Evolutionary conservation across 768 basidiomycete species (phyloP).

Genomic region (Podaxis carcinomalis): DNA sequence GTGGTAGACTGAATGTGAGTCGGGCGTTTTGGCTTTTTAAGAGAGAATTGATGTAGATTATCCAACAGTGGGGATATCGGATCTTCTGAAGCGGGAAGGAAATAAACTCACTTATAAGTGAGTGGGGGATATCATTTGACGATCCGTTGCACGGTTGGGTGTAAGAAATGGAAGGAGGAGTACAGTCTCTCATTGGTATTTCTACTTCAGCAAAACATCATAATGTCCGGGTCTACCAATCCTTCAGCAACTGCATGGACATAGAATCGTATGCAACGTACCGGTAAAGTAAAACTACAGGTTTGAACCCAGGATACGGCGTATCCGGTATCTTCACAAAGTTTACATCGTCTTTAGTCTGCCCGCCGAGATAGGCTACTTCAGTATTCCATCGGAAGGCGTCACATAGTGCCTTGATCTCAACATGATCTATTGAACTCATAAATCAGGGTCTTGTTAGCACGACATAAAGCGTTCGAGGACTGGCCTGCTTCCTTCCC

Average conservation of each 20-base stretch:
- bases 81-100: not conserved
- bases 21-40: not conserved
- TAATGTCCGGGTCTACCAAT: constrained; percentile 77
- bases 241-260: not conserved
- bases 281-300: constrained; percentile 74
- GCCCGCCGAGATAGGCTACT: constrained; percentile 81
- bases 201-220: constrained; percentile 52
- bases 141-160: not conserved
- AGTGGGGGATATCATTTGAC: no score
- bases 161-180: not conserved
- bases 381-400: constrained; percentile 64
- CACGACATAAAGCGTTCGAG: not conserved
- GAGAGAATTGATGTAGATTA: not conserved
- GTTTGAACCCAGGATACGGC: constrained; percentile 36
- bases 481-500: constrained; percentile 72
- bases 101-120: not conserved
- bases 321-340: constrained; percentile 63
- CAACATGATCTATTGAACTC: constrained; percentile 59
- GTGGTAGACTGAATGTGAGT: constrained; percentile 21
- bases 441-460: not conserved
- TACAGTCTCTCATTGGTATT: not conserved
- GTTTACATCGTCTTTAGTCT: constrained; percentile 47
- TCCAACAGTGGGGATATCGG: constrained; percentile 16
- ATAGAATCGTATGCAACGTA: constrained; percentile 20
- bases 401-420: constrained; percentile 71